These are phyloP conservation scores for Cyberlindnera nakhonratchasimensis DNA, from an alignment of 805 yeast species.

Conservation along the genomic window DNA sequence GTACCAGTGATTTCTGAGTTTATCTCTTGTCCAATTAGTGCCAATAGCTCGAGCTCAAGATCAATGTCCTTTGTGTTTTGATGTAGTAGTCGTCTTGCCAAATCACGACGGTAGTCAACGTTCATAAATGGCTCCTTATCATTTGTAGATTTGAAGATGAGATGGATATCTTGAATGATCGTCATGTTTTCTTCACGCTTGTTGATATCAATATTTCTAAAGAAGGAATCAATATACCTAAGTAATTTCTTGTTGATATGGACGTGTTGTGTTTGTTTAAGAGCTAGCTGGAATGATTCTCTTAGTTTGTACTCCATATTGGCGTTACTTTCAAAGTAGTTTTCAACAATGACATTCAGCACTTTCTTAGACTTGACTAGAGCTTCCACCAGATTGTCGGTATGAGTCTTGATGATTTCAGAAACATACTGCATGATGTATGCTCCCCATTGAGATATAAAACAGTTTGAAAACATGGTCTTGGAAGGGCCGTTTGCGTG, in stretches of 20 bases:
- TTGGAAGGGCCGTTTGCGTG: conserved; percentile 1
- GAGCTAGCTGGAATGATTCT: conserved; percentile 20
- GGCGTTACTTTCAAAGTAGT: conserved; percentile 11
- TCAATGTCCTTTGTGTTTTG: conserved; percentile 7
- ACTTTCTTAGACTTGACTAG: conserved; percentile 21
- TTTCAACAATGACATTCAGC: conserved; percentile 8
- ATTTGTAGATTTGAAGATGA: conserved; percentile 23
- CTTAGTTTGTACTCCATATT: conserved; percentile 21
- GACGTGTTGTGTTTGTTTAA: conserved; percentile 8
- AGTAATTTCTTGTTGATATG: conserved; percentile 15
- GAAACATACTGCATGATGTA: conserved; percentile 15
- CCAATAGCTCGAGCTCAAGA: conserved; percentile 15
- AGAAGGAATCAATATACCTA: conserved; percentile 21
- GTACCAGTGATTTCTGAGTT: conserved; percentile 15
- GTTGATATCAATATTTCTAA: conserved; percentile 5
- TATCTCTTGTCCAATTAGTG: conserved; percentile 15
- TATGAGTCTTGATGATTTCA: conserved; percentile 4
- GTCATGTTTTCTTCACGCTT: conserved; percentile 3
- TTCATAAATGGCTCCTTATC: conserved; percentile 22
- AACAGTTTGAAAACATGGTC: neutral
- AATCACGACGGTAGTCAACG: conserved; percentile 18
- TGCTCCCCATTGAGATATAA: conserved; percentile 14
- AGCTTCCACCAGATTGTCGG: conserved; percentile 12
- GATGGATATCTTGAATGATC: conserved; percentile 13
- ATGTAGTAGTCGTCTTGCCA: conserved; percentile 22